Percentiles rank a stretch among this genome's conserved stretches.
These are phyloP conservation scores for Clitopilus hobsonii DNA, from an alignment of 768 basidiomycete species.

Conservation along the genomic window DNA sequence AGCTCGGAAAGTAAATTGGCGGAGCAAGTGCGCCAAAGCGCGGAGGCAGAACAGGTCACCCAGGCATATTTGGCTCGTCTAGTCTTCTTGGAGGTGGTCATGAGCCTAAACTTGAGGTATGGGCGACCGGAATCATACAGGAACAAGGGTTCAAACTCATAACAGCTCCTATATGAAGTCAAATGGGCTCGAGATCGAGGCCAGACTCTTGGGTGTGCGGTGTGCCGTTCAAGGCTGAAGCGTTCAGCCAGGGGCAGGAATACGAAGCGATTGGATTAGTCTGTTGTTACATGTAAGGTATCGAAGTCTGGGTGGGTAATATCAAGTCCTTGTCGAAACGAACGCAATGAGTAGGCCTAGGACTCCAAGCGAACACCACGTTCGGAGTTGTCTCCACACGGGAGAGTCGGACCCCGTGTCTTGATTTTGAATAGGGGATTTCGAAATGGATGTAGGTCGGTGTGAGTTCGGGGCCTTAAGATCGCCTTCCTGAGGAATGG, in stretches of 20 bases:
- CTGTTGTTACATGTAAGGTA: not conserved
- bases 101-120: too few species aligned
- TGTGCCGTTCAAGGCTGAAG: not conserved
- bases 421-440: not conserved
- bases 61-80: not conserved
- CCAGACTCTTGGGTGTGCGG: too few species aligned
- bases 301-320: not conserved
- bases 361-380: constrained; percentile 24
- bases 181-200: too few species aligned
- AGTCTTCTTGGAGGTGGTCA: not conserved
- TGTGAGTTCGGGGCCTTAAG: too few species aligned
- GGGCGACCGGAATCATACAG: not conserved
- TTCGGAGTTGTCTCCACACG: constrained; percentile 11
- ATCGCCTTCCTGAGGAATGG: not conserved
- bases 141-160: too few species aligned
- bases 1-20: too few species aligned
- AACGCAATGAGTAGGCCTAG: constrained; percentile 25
- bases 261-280: not conserved
- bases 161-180: too few species aligned
- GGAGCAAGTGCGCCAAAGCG: not conserved
- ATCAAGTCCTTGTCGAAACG: constrained; percentile 16
- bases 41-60: not conserved
- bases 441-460: too few species aligned
- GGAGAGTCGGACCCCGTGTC: not conserved
- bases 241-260: not conserved